Conservation (phyloP, 108 stramenopile species). For the Nitzschia sp. region DNA sequence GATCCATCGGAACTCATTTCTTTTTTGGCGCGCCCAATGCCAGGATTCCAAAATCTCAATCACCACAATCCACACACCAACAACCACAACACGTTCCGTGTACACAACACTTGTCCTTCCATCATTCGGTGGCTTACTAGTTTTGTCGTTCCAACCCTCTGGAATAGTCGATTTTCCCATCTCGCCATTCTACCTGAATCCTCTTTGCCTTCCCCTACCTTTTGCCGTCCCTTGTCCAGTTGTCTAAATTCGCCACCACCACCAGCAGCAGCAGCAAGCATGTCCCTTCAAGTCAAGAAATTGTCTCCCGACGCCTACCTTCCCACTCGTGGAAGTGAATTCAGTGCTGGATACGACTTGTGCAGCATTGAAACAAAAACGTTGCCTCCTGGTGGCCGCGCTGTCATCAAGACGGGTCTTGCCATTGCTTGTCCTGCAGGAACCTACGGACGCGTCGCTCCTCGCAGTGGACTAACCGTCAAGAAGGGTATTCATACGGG, state of each 20-base stretch:
- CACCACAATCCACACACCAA: too few relatives aligned
- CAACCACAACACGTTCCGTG: too few relatives aligned
- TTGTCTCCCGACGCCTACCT: conserved; percentile 63
- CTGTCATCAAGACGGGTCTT: conserved; percentile 91
- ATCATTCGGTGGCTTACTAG: too few relatives aligned
- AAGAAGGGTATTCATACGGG: conserved; percentile 97
- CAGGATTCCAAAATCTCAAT: too few relatives aligned
- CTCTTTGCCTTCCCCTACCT: not conserved
- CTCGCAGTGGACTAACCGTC: conserved; percentile 87
- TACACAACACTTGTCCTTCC: too few relatives aligned
- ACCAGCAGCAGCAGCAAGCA: not conserved
- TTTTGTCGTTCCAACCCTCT: too few relatives aligned
- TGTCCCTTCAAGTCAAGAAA: conserved; percentile 63
- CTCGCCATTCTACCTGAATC: too few relatives aligned
- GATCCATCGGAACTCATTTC: too few relatives aligned
- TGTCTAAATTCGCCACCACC: not conserved
- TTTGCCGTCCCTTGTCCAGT: not conserved
- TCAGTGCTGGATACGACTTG: conserved; percentile 85
- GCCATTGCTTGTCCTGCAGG: conserved; percentile 89
- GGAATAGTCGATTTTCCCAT: too few relatives aligned
- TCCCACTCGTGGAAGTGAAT: conserved; percentile 67
- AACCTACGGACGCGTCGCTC: conserved; percentile 95
- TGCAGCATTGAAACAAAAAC: conserved; percentile 48
- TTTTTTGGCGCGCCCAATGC: too few relatives aligned
- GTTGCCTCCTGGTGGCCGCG: conserved; percentile 81